These are phyloP conservation scores for Strobilomyces dryophilus DNA, from an alignment of 768 basidiomycete species.

Conservation along the genomic window DNA sequence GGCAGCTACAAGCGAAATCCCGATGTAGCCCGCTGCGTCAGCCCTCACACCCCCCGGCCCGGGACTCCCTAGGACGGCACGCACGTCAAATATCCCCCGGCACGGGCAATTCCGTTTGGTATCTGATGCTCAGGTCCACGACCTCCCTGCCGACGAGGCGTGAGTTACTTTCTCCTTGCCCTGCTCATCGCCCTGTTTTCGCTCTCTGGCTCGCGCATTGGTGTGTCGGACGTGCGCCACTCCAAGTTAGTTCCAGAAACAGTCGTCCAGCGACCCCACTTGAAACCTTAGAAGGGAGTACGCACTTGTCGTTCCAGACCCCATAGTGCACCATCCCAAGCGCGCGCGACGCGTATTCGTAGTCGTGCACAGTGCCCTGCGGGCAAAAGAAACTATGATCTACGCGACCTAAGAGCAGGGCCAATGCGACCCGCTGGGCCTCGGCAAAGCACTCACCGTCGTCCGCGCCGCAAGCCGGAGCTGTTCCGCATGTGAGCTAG, in stretches of 20 bases:
- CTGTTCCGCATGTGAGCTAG: constrained; percentile 77
- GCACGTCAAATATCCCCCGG: no score
- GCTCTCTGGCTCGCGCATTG: constrained; percentile 29
- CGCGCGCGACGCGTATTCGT: constrained; percentile 76
- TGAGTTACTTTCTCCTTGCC: constrained; percentile 45
- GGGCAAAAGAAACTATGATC: constrained; percentile 95
- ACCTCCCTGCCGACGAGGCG: constrained; percentile 47
- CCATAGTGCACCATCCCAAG: constrained; percentile 82
- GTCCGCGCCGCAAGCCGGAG: constrained; percentile 76
- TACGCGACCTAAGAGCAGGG: constrained; percentile 24
- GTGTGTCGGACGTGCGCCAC: neutral
- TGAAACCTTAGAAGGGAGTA: constrained; percentile 1
- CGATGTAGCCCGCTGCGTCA: no score
- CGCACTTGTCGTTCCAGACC: constrained; percentile 74
- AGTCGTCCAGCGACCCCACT: neutral
- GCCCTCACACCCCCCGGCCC: no score
- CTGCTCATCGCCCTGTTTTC: constrained; percentile 47
- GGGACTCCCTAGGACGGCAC: no score
- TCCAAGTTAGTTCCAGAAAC: constrained; percentile 9
- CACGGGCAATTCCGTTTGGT: no score
- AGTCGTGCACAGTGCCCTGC: constrained; percentile 80
- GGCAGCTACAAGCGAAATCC: no score
- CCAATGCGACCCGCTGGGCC: neutral
- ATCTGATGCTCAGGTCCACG: neutral
- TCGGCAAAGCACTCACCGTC: constrained; percentile 53